Evolutionary conservation across 139 green algal genomes (phyloP).

Genomic region (Auxenochlorella protothecoides): DNA sequence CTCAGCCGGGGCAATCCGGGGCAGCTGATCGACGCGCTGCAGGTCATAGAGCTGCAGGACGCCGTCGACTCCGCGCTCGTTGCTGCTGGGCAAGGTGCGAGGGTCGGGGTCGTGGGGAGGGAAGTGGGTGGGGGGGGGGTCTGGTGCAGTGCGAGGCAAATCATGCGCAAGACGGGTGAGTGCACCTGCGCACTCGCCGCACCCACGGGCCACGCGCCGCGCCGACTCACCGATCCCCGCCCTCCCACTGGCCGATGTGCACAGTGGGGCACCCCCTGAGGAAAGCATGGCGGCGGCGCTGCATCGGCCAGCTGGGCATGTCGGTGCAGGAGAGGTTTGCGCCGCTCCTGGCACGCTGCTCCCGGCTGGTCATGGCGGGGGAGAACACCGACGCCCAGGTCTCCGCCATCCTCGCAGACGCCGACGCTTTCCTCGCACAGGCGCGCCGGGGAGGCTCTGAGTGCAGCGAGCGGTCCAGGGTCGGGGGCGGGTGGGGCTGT

Average conservation of each 20-base stretch:
- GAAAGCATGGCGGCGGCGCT: conserved; percentile 36
- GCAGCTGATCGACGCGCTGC: conserved; percentile 59
- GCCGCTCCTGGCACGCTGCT: conserved; percentile 36
- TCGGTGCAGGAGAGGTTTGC: conserved; percentile 34
- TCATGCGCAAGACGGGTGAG: neutral
- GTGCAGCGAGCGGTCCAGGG: too few relatives aligned
- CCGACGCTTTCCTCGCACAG: conserved; percentile 27
- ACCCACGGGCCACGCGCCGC: too few relatives aligned
- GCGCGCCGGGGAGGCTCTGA: neutral
- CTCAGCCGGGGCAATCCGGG: conserved; percentile 43
- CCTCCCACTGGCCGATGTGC: too few relatives aligned
- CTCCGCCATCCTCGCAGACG: conserved; percentile 38
- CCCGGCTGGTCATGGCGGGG: conserved; percentile 25
- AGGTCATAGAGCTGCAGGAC: conserved; percentile 74
- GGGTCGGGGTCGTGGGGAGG: neutral
- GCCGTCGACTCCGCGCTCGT: conserved; percentile 38
- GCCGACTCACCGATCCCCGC: too few relatives aligned
- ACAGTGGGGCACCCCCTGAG: conserved; percentile 4
- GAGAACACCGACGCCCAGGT: conserved; percentile 30
- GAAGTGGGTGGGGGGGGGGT: neutral
- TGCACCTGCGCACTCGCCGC: neutral
- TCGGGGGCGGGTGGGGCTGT: neutral
- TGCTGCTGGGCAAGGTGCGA: conserved; percentile 17
- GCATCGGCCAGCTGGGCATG: conserved; percentile 35
- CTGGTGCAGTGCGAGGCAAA: neutral